These are phyloP conservation scores for Hyphopichia pseudoburtonii DNA, from an alignment of 1,139 yeast genomes.

Conservation along the genomic window DNA sequence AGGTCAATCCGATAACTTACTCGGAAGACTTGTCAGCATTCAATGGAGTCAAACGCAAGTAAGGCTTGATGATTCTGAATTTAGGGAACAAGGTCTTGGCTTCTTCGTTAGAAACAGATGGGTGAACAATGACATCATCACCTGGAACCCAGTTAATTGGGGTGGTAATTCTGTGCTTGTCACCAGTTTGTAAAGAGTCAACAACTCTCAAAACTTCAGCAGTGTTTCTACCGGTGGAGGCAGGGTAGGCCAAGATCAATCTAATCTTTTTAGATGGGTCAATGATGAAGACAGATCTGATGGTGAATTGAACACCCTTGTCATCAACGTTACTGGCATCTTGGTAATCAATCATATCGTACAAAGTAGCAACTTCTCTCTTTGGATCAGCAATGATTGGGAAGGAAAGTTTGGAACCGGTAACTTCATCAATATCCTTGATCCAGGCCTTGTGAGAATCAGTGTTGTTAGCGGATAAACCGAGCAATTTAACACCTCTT, in stretches of 20 bases:
- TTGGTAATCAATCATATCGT: slow-evolving; percentile 83
- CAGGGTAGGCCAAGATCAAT: slow-evolving; percentile 75
- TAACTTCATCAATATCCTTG: slow-evolving; percentile 77
- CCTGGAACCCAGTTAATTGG: slow-evolving; percentile 90
- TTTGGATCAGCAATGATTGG: slow-evolving; percentile 80
- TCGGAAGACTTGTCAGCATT: slow-evolving; percentile 15
- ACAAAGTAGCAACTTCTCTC: slow-evolving; percentile 65
- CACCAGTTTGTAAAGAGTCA: slow-evolving; percentile 78
- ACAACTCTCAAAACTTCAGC: slow-evolving; percentile 82
- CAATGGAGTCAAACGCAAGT: slow-evolving; percentile 50
- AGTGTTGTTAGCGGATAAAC: slow-evolving; percentile 72
- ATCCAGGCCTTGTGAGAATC: slow-evolving; percentile 79
- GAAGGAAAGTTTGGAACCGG: slow-evolving; percentile 64
- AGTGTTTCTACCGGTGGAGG: slow-evolving; percentile 84
- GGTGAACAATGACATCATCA: slow-evolving; percentile 82
- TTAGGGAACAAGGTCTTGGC: slow-evolving; percentile 74
- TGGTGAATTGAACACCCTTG: slow-evolving; percentile 71
- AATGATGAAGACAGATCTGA: slow-evolving; percentile 79
- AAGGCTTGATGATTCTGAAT: slow-evolving; percentile 76
- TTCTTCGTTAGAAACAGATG: slow-evolving; percentile 66
- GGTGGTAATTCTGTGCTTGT: slow-evolving; percentile 69
- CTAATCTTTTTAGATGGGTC: slow-evolving; percentile 78
- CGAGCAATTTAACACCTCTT: slow-evolving; percentile 75
- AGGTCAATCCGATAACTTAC: no score
- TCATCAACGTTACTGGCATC: slow-evolving; percentile 78